Conservation (phyloP, 768 basidiomycete genomes). For the Hypholoma sublateritium region DNA sequence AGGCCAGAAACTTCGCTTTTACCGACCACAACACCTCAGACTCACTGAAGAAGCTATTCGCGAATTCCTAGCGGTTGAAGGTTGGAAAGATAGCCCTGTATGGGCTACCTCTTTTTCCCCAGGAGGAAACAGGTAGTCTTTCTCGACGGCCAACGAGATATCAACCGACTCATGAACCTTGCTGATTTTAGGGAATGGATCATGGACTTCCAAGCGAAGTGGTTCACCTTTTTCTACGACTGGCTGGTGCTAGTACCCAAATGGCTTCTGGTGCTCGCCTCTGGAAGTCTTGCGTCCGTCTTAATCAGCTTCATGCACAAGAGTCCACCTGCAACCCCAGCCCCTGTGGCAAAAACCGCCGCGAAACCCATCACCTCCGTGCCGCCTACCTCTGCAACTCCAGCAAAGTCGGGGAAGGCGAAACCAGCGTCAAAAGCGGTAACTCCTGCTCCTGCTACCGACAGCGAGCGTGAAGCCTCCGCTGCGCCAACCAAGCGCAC, state of each 20-base stretch:
- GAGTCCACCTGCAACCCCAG: neutral
- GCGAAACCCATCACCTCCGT: slow-evolving; percentile 6
- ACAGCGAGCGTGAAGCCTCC: slow-evolving; percentile 21
- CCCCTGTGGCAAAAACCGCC: slow-evolving; percentile 8
- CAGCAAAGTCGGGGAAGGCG: neutral
- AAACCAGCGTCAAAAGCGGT: neutral
- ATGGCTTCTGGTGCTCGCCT: slow-evolving; percentile 66
- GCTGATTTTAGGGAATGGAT: slow-evolving; percentile 56
- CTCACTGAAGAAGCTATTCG: slow-evolving; percentile 60
- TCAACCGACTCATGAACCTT: neutral
- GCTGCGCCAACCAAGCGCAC: slow-evolving; percentile 21
- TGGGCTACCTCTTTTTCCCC: slow-evolving; percentile 75
- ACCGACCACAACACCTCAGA: slow-evolving; percentile 61
- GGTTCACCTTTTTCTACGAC: slow-evolving; percentile 52
- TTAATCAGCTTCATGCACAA: slow-evolving; percentile 66
- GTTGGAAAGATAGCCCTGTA: slow-evolving; percentile 59
- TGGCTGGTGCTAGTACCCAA: slow-evolving; percentile 57
- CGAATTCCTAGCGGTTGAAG: slow-evolving; percentile 63
- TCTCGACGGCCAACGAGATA: neutral
- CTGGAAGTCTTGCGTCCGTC: slow-evolving; percentile 67
- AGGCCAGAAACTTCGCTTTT: slow-evolving; percentile 82
- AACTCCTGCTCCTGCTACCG: slow-evolving; percentile 9
- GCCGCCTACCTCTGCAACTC: neutral
- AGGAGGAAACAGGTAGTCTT: slow-evolving; percentile 65
- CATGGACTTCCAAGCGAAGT: slow-evolving; percentile 56